Evolutionary conservation across 2,329 filamentous ascomycete genomes (phyloP).

Genomic region (Calcarisporium arbuscula): DNA sequence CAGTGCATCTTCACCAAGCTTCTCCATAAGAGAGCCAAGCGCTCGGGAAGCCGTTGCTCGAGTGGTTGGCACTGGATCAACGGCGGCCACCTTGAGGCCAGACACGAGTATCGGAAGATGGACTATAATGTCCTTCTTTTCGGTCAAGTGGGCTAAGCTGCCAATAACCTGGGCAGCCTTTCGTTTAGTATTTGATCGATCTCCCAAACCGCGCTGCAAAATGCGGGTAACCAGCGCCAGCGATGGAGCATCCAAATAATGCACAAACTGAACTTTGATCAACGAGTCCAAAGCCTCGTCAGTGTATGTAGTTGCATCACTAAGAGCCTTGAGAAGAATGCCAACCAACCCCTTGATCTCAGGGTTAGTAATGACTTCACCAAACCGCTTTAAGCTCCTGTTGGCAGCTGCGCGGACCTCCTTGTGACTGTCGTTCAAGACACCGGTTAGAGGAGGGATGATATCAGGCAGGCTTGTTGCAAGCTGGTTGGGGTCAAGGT

Average conservation of each 20-base stretch:
- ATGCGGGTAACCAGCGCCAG: conserved; percentile 92
- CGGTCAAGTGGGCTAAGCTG: conserved; percentile 92
- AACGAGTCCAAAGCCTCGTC: conserved; percentile 89
- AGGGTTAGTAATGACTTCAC: conserved; percentile 96
- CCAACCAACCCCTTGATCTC: conserved; percentile 91
- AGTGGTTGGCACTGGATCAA: conserved; percentile 94
- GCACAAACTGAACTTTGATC: conserved; percentile 97
- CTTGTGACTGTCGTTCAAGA: conserved; percentile 96
- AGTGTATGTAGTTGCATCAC: conserved; percentile 94
- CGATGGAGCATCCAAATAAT: conserved; percentile 96
- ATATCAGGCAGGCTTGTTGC: conserved; percentile 90
- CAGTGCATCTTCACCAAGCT: conserved; percentile 91
- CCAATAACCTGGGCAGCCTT: conserved; percentile 98
- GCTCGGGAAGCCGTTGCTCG: conserved; percentile 94
- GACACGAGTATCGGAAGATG: conserved; percentile 90
- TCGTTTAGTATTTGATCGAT: conserved; percentile 89
- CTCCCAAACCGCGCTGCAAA: conserved; percentile 82
- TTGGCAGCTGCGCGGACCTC: conserved; percentile 91
- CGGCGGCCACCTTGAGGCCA: conserved; percentile 79
- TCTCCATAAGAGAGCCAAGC: conserved; percentile 93
- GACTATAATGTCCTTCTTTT: conserved; percentile 85
- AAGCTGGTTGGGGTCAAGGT: conserved; percentile 91
- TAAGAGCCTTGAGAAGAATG: conserved; percentile 90
- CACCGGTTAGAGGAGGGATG: conserved; percentile 88
- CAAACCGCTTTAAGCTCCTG: conserved; percentile 92